Evolutionary conservation across 164 flowering plant genomes (phyloP).

Genomic region (Stephania japonica): DNA sequence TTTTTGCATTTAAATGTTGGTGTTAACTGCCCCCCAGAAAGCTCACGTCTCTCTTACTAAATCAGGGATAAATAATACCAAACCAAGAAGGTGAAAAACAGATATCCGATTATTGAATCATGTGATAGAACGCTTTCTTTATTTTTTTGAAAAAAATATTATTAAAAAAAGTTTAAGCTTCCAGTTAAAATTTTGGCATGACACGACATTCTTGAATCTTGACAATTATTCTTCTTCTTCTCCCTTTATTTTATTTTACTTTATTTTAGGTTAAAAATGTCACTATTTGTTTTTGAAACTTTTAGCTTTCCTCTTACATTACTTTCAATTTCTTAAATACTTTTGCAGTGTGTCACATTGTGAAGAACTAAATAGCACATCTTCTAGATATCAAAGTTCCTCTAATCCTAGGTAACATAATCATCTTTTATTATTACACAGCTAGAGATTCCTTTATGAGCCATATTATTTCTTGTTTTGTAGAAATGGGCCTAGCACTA

Average conservation of each 20-base stretch:
- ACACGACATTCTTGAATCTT: background rate
- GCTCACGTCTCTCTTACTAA: background rate
- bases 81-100: background rate
- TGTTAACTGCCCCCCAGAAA: background rate
- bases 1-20: background rate
- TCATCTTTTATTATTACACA: background rate
- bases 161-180: background rate
- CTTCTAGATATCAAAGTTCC: slow-evolving; percentile 74
- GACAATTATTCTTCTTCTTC: background rate
- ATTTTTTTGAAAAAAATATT: background rate
- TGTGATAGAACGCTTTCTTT: background rate
- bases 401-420: slow-evolving; percentile 59
- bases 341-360: slow-evolving; percentile 75
- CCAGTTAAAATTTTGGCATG: background rate
- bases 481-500: background rate
- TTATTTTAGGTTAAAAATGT: background rate
- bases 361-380: slow-evolving; percentile 82
- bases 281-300: background rate
- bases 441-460: background rate
- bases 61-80: background rate
- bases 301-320: background rate
- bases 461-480: background rate
- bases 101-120: background rate
- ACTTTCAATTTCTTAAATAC: slow-evolving; percentile 8
- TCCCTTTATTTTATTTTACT: no score